A percentile compares a stretch with the other conserved stretches of the same genome.
phyloP scores from a whole-genome alignment of 2,329 filamentous ascomycete species.

The Alternaria sp. region DNA sequence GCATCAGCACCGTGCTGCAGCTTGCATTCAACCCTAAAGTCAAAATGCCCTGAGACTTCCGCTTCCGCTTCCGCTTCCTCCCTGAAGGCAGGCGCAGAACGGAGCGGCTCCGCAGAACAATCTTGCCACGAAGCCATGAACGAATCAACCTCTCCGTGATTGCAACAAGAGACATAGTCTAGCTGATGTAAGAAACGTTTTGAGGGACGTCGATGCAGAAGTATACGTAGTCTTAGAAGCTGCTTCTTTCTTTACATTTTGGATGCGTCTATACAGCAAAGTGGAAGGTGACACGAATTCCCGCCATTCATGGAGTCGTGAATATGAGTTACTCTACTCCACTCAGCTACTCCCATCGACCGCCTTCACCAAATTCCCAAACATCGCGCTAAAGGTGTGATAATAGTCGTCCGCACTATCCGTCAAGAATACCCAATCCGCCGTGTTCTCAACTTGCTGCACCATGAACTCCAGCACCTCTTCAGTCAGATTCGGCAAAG shows the following conservation, averaged over 20 bases:
- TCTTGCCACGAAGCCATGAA: background rate
- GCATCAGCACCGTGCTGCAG: background rate
- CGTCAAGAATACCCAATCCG: slow-evolving; percentile 40
- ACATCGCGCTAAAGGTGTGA: slow-evolving; percentile 35
- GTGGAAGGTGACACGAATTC: too few species aligned
- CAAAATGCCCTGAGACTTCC: background rate
- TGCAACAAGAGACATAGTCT: background rate
- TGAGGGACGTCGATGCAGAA: too few species aligned
- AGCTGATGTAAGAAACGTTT: too few species aligned
- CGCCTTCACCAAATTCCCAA: slow-evolving; percentile 27
- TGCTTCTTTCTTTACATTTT: too few species aligned
- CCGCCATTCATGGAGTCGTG: background rate
- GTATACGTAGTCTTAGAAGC: too few species aligned
- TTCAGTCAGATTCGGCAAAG: slow-evolving; percentile 31
- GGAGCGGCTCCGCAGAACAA: background rate
- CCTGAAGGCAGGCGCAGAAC: background rate
- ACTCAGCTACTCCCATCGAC: slow-evolving; percentile 6
- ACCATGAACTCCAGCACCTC: slow-evolving; percentile 35
- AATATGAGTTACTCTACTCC: too few species aligned
- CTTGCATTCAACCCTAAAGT: background rate
- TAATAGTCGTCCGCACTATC: slow-evolving; percentile 38
- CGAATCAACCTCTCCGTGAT: background rate
- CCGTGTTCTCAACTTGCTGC: slow-evolving; percentile 37
- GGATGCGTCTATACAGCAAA: too few species aligned
- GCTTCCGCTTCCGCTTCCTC: background rate